Percentiles rank a stretch among this genome's conserved stretches.
Conservation (phyloP, 176 grass and related monocot species). For the Miscanthus lutarioriparius region DNA sequence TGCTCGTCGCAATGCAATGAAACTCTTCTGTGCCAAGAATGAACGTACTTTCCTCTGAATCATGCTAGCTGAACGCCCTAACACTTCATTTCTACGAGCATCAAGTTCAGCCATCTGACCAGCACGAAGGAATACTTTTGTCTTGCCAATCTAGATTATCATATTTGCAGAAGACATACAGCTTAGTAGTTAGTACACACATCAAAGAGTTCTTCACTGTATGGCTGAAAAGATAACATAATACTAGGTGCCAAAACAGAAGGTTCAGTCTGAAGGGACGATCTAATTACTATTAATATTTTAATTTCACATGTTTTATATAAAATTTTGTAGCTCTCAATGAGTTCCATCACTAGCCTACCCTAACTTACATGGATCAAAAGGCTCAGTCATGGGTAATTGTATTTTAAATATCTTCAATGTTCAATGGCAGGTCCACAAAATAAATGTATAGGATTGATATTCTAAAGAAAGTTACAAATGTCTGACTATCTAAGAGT, state of each 20-base stretch:
- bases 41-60: constrained; percentile 94
- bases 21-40: constrained; percentile 70
- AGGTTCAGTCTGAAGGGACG: not conserved
- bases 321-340: not conserved
- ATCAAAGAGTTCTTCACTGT: constrained; percentile 19
- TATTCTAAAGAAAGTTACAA: not conserved
- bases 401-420: constrained; percentile 30
- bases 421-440: not conserved
- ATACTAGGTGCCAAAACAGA: not conserved
- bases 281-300: not conserved
- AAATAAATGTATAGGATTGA: not conserved
- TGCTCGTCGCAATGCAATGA: constrained; percentile 56
- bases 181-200: constrained; percentile 42
- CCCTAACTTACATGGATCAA: not conserved
- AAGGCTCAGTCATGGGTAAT: not conserved
- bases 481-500: not conserved
- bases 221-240: constrained; percentile 12
- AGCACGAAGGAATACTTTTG: constrained; percentile 97
- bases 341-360: not conserved
- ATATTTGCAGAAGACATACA: constrained; percentile 32
- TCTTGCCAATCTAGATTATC: constrained; percentile 80
- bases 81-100: constrained; percentile 88
- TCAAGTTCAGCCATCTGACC: constrained; percentile 99
- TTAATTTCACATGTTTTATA: not conserved
- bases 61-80: constrained; percentile 82